A percentile compares a stretch with the other conserved stretches of the same genome.
Evolutionary conservation across 257 asterid species (phyloP).

Genomic region (Solanum bulbocastanum): DNA sequence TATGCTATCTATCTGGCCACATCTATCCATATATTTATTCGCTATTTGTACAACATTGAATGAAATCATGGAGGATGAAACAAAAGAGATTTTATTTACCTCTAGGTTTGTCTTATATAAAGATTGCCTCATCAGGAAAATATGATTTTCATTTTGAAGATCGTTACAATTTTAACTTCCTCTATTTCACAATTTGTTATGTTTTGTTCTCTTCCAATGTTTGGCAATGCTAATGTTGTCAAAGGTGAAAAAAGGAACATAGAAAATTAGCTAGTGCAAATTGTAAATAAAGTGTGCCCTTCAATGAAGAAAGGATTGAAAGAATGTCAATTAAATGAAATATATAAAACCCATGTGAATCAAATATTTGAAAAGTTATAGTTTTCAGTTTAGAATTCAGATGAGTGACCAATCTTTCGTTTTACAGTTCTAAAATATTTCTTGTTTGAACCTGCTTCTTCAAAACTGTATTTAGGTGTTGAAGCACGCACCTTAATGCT

Average conservation of each 20-base stretch:
- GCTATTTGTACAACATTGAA: neutral
- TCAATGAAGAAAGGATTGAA: neutral
- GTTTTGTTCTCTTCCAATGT: neutral
- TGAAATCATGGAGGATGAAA: neutral
- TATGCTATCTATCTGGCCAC: conserved; percentile 25
- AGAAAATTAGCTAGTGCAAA: neutral
- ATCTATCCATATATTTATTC: neutral
- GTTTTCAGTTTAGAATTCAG: neutral
- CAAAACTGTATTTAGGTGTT: neutral
- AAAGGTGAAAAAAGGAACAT: neutral
- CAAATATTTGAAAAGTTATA: neutral
- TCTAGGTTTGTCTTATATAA: neutral
- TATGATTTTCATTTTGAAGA: neutral
- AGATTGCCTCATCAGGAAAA: neutral
- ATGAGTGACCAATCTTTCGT: neutral
- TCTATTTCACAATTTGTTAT: neutral
- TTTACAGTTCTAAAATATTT: neutral
- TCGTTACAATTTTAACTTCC: neutral
- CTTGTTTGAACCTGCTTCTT: neutral
- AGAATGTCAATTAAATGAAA: neutral
- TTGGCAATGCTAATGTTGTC: neutral
- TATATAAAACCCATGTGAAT: neutral
- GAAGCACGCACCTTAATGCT: neutral
- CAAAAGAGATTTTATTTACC: neutral
- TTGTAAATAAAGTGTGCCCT: neutral